A percentile compares a stretch with the other conserved stretches of the same genome.
These are phyloP conservation scores for Penicillium psychrofluorescens DNA, from an alignment of 495 filamentous ascomycete genomes.

Conservation along the genomic window DNA sequence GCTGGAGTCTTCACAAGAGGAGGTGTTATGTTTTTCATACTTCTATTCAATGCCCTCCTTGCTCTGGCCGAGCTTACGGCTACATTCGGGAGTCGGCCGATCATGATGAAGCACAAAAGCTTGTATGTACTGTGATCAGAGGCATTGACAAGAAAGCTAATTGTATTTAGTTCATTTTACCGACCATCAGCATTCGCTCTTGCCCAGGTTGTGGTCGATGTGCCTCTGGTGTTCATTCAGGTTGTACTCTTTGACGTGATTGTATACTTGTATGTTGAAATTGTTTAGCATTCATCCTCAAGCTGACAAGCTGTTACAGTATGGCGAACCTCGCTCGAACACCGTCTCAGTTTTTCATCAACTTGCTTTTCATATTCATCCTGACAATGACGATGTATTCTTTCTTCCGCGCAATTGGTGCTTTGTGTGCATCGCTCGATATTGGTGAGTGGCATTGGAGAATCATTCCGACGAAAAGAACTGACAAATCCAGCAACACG, in stretches of 20 bases:
- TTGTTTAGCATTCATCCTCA: slow-evolving; percentile 69
- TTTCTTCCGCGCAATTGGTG: slow-evolving; percentile 69
- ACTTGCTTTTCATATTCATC: slow-evolving; percentile 49
- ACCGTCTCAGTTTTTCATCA: slow-evolving; percentile 80
- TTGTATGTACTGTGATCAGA: slow-evolving; percentile 25
- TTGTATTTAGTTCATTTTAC: slow-evolving; percentile 49
- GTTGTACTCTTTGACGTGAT: slow-evolving; percentile 68
- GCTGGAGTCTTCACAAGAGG: slow-evolving; percentile 70
- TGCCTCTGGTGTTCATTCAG: slow-evolving; percentile 57
- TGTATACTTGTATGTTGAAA: slow-evolving; percentile 72
- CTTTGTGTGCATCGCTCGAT: slow-evolving; percentile 56
- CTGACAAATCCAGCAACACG: slow-evolving; percentile 42
- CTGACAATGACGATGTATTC: slow-evolving; percentile 72
- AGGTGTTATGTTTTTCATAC: slow-evolving; percentile 65
- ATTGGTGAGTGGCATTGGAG: slow-evolving; percentile 22
- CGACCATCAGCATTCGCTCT: slow-evolving; percentile 72
- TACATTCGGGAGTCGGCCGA: slow-evolving; percentile 65
- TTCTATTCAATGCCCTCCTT: slow-evolving; percentile 76
- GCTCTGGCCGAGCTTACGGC: slow-evolving; percentile 65
- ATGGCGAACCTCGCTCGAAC: slow-evolving; percentile 56
- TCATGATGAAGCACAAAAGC: slow-evolving; percentile 72
- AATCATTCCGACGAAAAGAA: background rate
- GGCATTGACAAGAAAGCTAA: slow-evolving; percentile 7
- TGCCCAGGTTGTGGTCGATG: slow-evolving; percentile 72
- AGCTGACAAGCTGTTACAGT: slow-evolving; percentile 62